phyloP scores from a whole-genome alignment of 1,284 basidiomycete species.

The Naganishia sp. region DNA sequence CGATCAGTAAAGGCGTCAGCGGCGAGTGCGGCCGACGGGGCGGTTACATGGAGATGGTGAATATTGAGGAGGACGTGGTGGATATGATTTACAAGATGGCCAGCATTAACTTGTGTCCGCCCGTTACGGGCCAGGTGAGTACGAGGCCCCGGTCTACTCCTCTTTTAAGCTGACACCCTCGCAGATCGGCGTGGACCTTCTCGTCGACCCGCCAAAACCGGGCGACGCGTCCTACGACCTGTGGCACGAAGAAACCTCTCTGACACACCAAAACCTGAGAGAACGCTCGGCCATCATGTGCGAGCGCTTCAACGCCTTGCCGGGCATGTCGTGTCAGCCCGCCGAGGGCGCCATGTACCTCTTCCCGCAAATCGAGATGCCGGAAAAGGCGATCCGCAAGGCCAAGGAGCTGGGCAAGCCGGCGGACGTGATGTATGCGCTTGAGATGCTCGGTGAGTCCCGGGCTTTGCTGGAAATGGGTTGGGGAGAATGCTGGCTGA shows the following conservation, averaged over 20 bases:
- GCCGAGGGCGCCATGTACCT: constrained; percentile 84
- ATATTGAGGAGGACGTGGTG: constrained; percentile 72
- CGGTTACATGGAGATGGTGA: constrained; percentile 88
- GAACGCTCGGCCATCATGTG: constrained; percentile 73
- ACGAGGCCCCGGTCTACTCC: neutral
- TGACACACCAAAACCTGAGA: constrained; percentile 72
- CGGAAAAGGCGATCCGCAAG: constrained; percentile 68
- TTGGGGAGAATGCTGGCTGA: neutral
- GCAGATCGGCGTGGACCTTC: constrained; percentile 88
- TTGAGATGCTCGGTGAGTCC: constrained; percentile 66
- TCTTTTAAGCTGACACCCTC: neutral
- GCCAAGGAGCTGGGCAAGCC: constrained; percentile 71
- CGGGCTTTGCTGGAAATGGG: neutral
- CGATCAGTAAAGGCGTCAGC: constrained; percentile 88
- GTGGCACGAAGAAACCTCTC: constrained; percentile 78
- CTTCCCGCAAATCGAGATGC: constrained; percentile 73
- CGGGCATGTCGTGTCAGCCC: constrained; percentile 80
- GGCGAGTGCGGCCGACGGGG: constrained; percentile 93
- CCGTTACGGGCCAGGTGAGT: constrained; percentile 66
- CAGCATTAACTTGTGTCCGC: constrained; percentile 82
- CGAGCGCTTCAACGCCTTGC: constrained; percentile 70
- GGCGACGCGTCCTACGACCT: constrained; percentile 73
- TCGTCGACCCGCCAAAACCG: constrained; percentile 78
- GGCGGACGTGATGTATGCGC: constrained; percentile 83
- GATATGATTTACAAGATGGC: constrained; percentile 95